Evolutionary conservation across 371 early-diverging fungal species (phyloP).

Genomic region (Rhizopus sp.): DNA sequence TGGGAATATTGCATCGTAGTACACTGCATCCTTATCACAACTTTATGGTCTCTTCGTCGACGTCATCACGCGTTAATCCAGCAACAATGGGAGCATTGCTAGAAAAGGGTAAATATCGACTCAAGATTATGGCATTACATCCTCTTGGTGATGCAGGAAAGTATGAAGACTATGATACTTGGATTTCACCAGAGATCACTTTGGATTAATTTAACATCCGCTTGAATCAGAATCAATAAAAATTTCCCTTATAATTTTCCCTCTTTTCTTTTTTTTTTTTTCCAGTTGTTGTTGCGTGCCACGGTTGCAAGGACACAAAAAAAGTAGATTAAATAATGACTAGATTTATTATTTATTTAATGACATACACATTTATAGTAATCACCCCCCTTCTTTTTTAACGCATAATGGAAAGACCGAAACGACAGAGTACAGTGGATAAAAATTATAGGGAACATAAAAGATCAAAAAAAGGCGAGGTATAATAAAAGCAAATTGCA

Average conservation of each 20-base stretch:
- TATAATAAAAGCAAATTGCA: not conserved
- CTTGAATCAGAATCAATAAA: not conserved
- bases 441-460: conserved; percentile 38
- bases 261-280: conserved; percentile 1
- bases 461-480: conserved; percentile 22
- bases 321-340: no score
- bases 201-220: not conserved
- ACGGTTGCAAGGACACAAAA: not conserved
- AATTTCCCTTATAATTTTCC: conserved; percentile 4
- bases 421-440: conserved; percentile 26
- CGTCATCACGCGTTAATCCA: not conserved
- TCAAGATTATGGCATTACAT: conserved; percentile 37
- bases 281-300: conserved; percentile 8
- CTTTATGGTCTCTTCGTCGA: not conserved
- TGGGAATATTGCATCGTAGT: conserved; percentile 5
- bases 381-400: no score
- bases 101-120: conserved; percentile 25
- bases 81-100: conserved; percentile 19
- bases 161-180: conserved; percentile 37
- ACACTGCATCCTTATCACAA: not conserved
- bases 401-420: conserved; percentile 18
- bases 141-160: conserved; percentile 33
- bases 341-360: no score
- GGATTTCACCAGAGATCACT: conserved; percentile 31
- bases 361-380: no score